Evolutionary conservation across 305 asterid species (phyloP), one percentile per base, ranked within the genome.

Genomic region (Solanum hybrid): DNA sequence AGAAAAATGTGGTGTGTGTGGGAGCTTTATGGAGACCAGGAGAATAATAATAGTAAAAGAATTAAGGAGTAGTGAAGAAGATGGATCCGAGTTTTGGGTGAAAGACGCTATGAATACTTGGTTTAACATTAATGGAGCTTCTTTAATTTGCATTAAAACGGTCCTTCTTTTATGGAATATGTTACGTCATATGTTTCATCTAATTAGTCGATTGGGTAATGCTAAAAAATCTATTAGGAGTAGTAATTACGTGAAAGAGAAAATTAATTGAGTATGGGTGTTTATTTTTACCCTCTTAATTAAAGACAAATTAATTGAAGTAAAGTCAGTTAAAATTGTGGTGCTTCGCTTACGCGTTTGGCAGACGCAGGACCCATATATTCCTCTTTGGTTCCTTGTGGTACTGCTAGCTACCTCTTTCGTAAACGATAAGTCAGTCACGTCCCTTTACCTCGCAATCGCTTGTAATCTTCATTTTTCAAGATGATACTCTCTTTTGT

Each of bases 51-150:
- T 3, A 17, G 34, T 1, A 66, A 26, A 80, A 72, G 29, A 80
- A 29, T 27, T 60, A 34, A 66, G 19, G 17, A 32, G 27, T 34
- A 37, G 64, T 40, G 72, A 82, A 42, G 85, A 80, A 64, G 87
- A 51, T 84, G 42, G 91, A 90, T 92, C 94, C 94, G 92, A 88
- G 37, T 81, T 90, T 78, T 87, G 26, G 87, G 92, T 85, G 84
- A 35, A 45, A 64, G 85, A 51, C 73, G 71, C 31, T 51, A 51
- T 31, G 87, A 88, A 85, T 88, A 78, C 76, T 27, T 90, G 91
- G 90, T 60, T 88, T 42, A 78, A 90, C 90, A 40, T 90, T 64
- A 88, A 88, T 88, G 90, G 78, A 79, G 90, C 75, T 88, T 81
- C 90, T 0, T 86, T 87, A 10, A 36, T 80, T 81, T 6, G 66